Conservation (phyloP, 306 rosid species). For the Cajanus cajan region DNA sequence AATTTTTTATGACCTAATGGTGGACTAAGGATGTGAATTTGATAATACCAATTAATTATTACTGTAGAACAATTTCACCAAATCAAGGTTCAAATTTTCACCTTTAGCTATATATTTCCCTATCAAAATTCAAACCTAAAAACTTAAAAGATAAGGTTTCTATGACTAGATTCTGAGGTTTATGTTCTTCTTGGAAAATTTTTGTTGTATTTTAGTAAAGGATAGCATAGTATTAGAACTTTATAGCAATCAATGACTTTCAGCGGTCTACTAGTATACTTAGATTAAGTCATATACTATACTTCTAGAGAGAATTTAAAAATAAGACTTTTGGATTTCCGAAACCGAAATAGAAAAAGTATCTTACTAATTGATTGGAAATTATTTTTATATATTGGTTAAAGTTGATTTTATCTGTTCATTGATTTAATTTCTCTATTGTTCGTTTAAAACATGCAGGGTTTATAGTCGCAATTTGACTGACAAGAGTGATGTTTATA, state of each 20-base stretch:
- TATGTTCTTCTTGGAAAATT: too few relatives aligned
- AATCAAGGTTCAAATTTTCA: background rate
- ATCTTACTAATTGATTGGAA: background rate
- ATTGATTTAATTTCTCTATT: background rate
- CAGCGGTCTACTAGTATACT: background rate
- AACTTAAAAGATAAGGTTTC: background rate
- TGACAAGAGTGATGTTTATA: slow-evolving; percentile 92
- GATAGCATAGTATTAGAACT: too few relatives aligned
- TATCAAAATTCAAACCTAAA: background rate
- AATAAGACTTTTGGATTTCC: background rate
- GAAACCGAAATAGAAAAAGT: background rate
- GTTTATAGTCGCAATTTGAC: slow-evolving; percentile 77
- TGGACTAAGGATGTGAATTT: background rate
- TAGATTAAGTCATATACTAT: background rate
- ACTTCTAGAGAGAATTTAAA: background rate
- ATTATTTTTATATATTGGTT: background rate
- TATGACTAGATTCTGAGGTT: background rate
- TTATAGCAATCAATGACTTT: too few relatives aligned
- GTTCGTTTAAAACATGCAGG: slow-evolving; percentile 50
- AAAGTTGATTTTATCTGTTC: background rate
- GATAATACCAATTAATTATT: background rate
- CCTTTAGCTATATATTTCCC: background rate
- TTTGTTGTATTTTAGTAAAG: too few relatives aligned
- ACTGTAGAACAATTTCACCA: background rate
- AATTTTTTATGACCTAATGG: background rate